Conservation (phyloP, 108 stramenopile species). For the Poteriospumella lacustris region DNA sequence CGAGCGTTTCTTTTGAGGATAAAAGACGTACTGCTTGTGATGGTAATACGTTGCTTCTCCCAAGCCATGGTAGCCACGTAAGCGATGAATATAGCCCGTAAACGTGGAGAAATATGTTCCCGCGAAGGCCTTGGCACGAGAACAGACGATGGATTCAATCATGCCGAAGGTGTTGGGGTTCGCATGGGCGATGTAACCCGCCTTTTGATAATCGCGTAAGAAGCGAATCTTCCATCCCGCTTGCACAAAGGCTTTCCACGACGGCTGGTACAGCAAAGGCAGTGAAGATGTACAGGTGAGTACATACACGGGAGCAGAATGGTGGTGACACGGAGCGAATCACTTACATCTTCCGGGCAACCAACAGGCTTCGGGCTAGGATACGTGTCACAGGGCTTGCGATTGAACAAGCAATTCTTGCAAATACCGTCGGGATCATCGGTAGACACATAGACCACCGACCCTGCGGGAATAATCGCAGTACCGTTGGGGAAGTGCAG, state of each 20-base stretch:
- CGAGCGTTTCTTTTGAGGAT: neutral
- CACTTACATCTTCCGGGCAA: conserved; percentile 14
- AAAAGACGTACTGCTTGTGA: neutral
- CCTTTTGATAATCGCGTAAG: neutral
- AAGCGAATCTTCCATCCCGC: conserved; percentile 27
- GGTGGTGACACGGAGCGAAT: neutral
- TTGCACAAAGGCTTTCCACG: conserved; percentile 11
- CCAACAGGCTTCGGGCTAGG: conserved; percentile 14
- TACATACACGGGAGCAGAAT: neutral
- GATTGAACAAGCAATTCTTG: neutral
- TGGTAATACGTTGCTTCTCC: conserved; percentile 25
- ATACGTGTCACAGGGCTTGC: conserved; percentile 9
- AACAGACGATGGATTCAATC: conserved; percentile 24
- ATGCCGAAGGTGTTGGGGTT: conserved; percentile 26
- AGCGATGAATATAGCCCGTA: conserved; percentile 28
- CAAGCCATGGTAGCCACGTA: conserved; percentile 24
- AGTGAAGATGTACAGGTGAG: neutral
- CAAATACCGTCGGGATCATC: conserved; percentile 34
- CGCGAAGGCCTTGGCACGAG: conserved; percentile 17
- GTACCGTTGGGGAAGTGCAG: conserved; percentile 4
- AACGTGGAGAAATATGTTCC: conserved; percentile 25
- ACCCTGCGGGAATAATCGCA: conserved; percentile 12
- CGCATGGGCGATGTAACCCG: neutral
- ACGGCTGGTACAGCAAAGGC: neutral
- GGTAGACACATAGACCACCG: conserved; percentile 30